phyloP scores from a whole-genome alignment of 2,329 filamentous ascomycete species.

The Nigrograna mackinnonii region DNA sequence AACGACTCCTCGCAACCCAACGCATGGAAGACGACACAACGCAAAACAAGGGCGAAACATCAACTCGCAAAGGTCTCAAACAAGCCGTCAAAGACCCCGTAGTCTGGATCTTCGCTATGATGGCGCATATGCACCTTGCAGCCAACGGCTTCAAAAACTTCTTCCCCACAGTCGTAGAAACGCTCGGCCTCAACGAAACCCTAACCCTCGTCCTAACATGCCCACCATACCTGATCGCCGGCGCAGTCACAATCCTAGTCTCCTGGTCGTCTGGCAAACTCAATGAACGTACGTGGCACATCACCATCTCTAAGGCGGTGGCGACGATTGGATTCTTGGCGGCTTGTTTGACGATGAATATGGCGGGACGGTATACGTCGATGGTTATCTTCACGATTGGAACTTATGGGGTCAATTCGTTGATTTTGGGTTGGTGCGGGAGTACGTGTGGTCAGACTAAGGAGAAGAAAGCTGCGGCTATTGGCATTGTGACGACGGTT shows the following conservation, averaged over 20 bases:
- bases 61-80: conserved; percentile 53
- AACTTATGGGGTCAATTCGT: conserved; percentile 43
- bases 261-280: conserved; percentile 41
- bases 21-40: conserved; percentile 53
- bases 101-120: conserved; percentile 42
- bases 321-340: conserved; percentile 45
- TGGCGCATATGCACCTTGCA: conserved; percentile 32
- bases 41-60: conserved; percentile 49
- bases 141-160: conserved; percentile 50
- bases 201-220: conserved; percentile 55
- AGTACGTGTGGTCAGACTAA: conserved; percentile 49
- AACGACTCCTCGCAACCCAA: conserved; percentile 43
- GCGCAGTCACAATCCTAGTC: conserved; percentile 33
- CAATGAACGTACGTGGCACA: conserved; percentile 47
- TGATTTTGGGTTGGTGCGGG: conserved; percentile 51
- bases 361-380: conserved; percentile 34
- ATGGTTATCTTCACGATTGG: conserved; percentile 40
- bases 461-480: conserved; percentile 50
- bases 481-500: conserved; percentile 49
- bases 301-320: conserved; percentile 41
- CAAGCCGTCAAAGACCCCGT: conserved; percentile 56
- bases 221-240: conserved; percentile 28
- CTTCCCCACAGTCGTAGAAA: conserved; percentile 53
- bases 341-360: conserved; percentile 38
- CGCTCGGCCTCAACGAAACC: conserved; percentile 53